Percentiles rank a stretch among this genome's conserved stretches.
These are phyloP conservation scores for Populus simonii DNA, from an alignment of 345 rosid genomes.

Conservation along the genomic window DNA sequence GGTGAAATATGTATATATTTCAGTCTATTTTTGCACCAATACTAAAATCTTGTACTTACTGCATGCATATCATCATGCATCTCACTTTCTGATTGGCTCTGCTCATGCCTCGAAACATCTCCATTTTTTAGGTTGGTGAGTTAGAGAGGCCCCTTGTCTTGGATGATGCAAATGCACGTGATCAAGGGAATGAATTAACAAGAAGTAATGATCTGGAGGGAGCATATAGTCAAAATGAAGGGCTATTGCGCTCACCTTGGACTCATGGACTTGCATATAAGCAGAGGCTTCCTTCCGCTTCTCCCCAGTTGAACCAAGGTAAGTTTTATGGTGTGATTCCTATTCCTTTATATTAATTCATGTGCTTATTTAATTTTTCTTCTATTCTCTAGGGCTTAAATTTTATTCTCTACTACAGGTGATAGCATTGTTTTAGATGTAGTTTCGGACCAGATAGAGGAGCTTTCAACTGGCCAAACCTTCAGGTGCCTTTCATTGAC, in stretches of 20 bases:
- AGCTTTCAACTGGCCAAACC: constrained; percentile 60
- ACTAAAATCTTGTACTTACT: neutral
- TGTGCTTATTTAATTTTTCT: constrained; percentile 5
- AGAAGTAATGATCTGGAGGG: constrained; percentile 71
- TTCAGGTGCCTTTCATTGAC: constrained; percentile 43
- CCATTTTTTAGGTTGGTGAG: constrained; percentile 46
- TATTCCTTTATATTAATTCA: neutral
- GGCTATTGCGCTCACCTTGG: constrained; percentile 46
- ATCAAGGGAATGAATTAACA: constrained; percentile 48
- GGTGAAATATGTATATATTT: neutral
- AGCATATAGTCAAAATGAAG: constrained; percentile 61
- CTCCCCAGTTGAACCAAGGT: constrained; percentile 52
- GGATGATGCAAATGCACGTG: constrained; percentile 41
- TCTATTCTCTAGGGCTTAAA: neutral
- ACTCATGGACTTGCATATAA: constrained; percentile 56
- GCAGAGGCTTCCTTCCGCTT: constrained; percentile 56
- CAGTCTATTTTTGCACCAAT: neutral
- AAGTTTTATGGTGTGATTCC: neutral
- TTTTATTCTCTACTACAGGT: constrained; percentile 35
- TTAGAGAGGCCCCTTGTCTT: constrained; percentile 74
- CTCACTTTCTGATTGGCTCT: neutral
- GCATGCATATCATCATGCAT: neutral
- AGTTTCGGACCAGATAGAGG: constrained; percentile 52
- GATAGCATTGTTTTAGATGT: constrained; percentile 63
- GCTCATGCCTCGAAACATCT: constrained; percentile 9